Base-by-base conservation (phyloP, 495 filamentous ascomycete species). In the Xylaria venustula region DNA sequence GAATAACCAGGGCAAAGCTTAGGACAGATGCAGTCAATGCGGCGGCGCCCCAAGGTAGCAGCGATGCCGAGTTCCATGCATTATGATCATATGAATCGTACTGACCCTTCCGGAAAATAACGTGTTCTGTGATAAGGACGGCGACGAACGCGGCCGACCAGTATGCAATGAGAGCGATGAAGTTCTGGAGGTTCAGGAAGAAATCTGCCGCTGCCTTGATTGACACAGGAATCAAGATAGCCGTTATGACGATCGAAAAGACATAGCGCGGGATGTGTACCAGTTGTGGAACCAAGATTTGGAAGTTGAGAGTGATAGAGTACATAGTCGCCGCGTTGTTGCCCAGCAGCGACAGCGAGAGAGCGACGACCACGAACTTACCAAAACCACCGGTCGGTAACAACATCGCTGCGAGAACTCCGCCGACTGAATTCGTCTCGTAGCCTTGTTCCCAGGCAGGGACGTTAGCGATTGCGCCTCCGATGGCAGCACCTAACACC, bases 291-390 rank as follows among this genome's bases (percentile, higher is more conserved):
- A 78, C 67, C 44, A 85, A 67, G 49, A 84, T 72, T 65, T 85
- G 83, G 61, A 84, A 81, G 66, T 84, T 84, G 41, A 86, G 73
- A 8, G 82, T 81, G 58, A 85, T 75, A 15, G 77, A 80, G 65
- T 81, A 81, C 26, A 73, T 68, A 11, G 77, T 77, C 11, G 72
- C 77, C 4, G 79, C 72, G 34, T 82, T 74, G 66, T 85, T 84
- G 1, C 81, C 82, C 20, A 85, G 71, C 23, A 82, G 63, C 7
- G 79, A 82, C 30, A 86, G 70, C 7, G 77, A 75, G 20, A 86
- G 73, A 9, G 85, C 58, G 3, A 85, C 80, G 14, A 80, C 74
- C 2, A 84, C 71, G 64, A 86, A 85, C 63, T 80, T 80, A 7
- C 83, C 83, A 64, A 86, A 86, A 0, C 78, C 80, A 12, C 79